Evolutionary conservation across 2,329 filamentous ascomycete genomes (phyloP).

Genomic region (Fusarium verticillioides): DNA sequence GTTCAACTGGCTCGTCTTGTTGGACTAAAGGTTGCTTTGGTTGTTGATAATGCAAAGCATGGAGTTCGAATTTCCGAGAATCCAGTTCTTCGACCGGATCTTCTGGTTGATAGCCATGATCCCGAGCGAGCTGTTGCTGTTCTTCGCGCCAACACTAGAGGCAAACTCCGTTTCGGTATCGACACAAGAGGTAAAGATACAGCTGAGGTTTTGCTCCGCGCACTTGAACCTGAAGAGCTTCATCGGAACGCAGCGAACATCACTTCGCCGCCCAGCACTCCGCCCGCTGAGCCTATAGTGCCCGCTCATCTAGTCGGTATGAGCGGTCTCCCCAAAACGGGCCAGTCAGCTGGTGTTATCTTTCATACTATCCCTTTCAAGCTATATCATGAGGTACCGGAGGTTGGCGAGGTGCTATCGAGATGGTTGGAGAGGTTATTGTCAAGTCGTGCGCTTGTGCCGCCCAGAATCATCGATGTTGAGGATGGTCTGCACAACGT

Average conservation of each 20-base stretch:
- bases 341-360: conserved; percentile 55
- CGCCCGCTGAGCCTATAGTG: conserved; percentile 43
- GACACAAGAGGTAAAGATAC: conserved; percentile 76
- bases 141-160: conserved; percentile 67
- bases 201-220: conserved; percentile 63
- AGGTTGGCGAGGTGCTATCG: conserved; percentile 71
- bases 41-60: conserved; percentile 75
- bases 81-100: conserved; percentile 61
- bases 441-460: conserved; percentile 60
- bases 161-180: conserved; percentile 72
- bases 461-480: conserved; percentile 73
- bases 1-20: conserved; percentile 75
- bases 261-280: conserved; percentile 53
- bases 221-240: conserved; percentile 55
- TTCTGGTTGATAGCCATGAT: conserved; percentile 76
- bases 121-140: conserved; percentile 72
- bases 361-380: conserved; percentile 80
- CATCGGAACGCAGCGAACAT: conserved; percentile 41
- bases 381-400: conserved; percentile 75
- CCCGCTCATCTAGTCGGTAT: conserved; percentile 72
- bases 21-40: conserved; percentile 71
- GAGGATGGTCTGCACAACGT: conserved; percentile 72
- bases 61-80: conserved; percentile 66
- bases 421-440: conserved; percentile 76
- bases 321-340: conserved; percentile 72